Percentiles rank a stretch among this genome's conserved stretches.
Evolutionary conservation across 2,329 filamentous ascomycete species (phyloP).

Genomic region (Rhexocercosporidium sp.): DNA sequence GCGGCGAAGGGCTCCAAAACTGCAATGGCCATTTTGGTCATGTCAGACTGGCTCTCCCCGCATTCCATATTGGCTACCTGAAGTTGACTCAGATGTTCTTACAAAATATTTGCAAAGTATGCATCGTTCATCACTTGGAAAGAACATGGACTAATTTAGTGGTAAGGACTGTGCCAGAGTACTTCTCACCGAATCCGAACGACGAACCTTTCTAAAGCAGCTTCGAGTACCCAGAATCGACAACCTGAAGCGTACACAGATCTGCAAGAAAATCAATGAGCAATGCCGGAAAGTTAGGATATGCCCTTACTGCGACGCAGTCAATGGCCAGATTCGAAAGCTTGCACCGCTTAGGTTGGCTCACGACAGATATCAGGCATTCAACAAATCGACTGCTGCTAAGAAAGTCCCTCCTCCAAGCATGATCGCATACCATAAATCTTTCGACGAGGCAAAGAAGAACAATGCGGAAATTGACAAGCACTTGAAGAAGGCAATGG

Average conservation of each 20-base stretch:
- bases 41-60: constrained; percentile 86
- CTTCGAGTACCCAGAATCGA: constrained; percentile 83
- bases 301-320: constrained; percentile 79
- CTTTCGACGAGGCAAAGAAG: constrained; percentile 80
- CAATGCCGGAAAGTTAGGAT: constrained; percentile 86
- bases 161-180: constrained; percentile 78
- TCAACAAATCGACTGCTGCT: constrained; percentile 84
- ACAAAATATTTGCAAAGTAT: constrained; percentile 89
- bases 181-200: constrained; percentile 79
- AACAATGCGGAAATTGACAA: constrained; percentile 85
- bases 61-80: constrained; percentile 95
- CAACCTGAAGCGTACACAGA: constrained; percentile 80
- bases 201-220: constrained; percentile 77
- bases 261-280: constrained; percentile 87
- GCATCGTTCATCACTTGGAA: constrained; percentile 22
- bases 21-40: constrained; percentile 97
- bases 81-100: constrained; percentile 91
- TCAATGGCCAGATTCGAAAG: constrained; percentile 94
- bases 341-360: constrained; percentile 89
- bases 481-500: constrained; percentile 88
- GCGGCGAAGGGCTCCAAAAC: constrained; percentile 77
- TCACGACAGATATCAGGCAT: constrained; percentile 90
- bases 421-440: constrained; percentile 85
- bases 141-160: constrained; percentile 23
- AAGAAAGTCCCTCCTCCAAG: constrained; percentile 83